Base-by-base conservation (phyloP, 2,329 filamentous ascomycete species). In the Alternaria arbusti region DNA sequence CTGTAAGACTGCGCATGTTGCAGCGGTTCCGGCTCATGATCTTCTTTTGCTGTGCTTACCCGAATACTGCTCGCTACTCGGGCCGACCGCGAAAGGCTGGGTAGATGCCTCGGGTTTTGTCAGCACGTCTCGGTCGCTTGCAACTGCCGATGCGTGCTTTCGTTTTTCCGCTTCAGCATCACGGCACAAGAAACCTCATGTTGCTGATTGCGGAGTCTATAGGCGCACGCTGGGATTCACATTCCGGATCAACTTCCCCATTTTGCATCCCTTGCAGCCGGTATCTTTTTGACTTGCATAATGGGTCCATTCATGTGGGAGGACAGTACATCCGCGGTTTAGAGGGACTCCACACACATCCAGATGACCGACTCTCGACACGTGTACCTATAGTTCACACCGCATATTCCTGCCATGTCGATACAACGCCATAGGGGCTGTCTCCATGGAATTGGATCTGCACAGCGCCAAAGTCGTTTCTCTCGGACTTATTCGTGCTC, bases 351-450 rank as follows among this genome's bases (percentile, higher is more conserved):
- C 47, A 57, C n/a, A 15, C 25, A 17, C 54, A 51, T 45, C 45
- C 36, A 26, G 36, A 45, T 64, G 66, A 65, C 63, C 66, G 60
- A 70, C 67, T 30, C 64, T 61, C 63, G 61, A 74, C 71, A 74
- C 69, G 69, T 73, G 67, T 73, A 65, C 54, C 28, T 52, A 28
- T 61, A 36, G 58, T 56, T 46, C 47, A 69, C 69, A 74, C 68
- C 73, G 72, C 64, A 71, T 64, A 44, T 72, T 70, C 44, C 59
- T 46, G 43, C 46, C 22, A 15, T 52, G 17, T 23, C 50, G 26
- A 47, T 56, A 43, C 54, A 26, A 25, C 23, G 23, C 26, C 26
- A 36, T 60, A 32, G 46, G 25, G 25, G 20, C n/a, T 50, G 28
- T 62, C 23, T 20, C 17, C 25, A 47, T 55, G 17, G 22, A 22